Evolutionary conservation across 805 yeast species (phyloP).

Genomic region (Candida arabinofermentans): DNA sequence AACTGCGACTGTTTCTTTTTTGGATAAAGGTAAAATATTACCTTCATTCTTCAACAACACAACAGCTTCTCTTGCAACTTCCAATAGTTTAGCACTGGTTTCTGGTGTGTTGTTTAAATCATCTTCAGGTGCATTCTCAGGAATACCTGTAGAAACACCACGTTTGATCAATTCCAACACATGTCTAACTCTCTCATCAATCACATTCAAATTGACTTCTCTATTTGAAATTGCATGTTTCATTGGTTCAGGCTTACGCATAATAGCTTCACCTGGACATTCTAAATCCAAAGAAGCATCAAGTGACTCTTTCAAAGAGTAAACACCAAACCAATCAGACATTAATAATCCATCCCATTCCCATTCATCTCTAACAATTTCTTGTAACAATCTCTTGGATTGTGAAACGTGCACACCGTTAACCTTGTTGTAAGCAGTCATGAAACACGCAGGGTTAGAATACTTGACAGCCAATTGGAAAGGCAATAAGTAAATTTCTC

Average conservation of each 20-base stretch:
- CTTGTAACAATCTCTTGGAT: conserved; percentile 39
- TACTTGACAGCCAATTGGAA: conserved; percentile 59
- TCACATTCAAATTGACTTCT: conserved; percentile 37
- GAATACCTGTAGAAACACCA: conserved; percentile 39
- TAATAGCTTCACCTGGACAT: conserved; percentile 62
- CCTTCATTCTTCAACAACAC: conserved; percentile 56
- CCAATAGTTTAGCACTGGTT: conserved; percentile 40
- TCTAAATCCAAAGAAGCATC: conserved; percentile 60
- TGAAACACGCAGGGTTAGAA: conserved; percentile 49
- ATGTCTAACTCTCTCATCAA: conserved; percentile 46
- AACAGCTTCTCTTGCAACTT: conserved; percentile 46
- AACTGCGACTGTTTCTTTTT: conserved; percentile 41
- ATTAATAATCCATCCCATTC: conserved; percentile 51
- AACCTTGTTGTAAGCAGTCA: conserved; percentile 63
- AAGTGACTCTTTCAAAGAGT: conserved; percentile 43
- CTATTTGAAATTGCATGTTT: conserved; percentile 40
- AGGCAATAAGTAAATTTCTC: conserved; percentile 63
- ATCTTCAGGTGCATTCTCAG: conserved; percentile 37
- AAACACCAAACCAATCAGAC: conserved; percentile 67
- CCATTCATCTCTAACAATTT: conserved; percentile 55
- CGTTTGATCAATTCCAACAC: conserved; percentile 48
- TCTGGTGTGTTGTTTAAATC: conserved; percentile 44
- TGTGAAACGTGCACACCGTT: conserved; percentile 62
- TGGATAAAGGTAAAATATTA: conserved; percentile 42
- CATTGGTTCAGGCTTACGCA: conserved; percentile 39